These are phyloP conservation scores for Blastocladiella emersonii DNA, from an alignment of 371 early-diverging fungal genomes.

Conservation along the genomic window DNA sequence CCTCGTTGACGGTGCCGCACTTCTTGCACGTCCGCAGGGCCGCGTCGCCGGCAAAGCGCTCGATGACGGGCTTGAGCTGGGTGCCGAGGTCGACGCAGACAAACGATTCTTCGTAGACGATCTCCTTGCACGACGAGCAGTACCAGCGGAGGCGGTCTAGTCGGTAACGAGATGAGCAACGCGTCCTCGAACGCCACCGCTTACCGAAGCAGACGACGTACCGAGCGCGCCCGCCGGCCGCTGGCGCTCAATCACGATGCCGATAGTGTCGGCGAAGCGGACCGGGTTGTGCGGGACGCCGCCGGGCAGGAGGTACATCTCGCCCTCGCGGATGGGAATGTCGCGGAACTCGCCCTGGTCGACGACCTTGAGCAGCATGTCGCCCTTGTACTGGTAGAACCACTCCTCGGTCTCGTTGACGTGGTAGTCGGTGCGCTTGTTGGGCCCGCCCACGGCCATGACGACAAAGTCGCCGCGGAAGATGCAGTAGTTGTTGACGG, in stretches of 20 bases:
- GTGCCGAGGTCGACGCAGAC: slow-evolving; percentile 75
- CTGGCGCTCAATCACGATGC: slow-evolving; percentile 84
- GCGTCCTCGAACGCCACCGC: neutral
- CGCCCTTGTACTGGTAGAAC: slow-evolving; percentile 89
- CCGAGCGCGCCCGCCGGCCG: slow-evolving; percentile 59
- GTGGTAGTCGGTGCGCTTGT: slow-evolving; percentile 65
- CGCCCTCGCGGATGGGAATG: slow-evolving; percentile 74
- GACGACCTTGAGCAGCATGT: slow-evolving; percentile 70
- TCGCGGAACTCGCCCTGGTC: slow-evolving; percentile 53
- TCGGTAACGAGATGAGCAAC: slow-evolving; percentile 7
- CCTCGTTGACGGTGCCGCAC: slow-evolving; percentile 54
- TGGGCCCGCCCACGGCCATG: slow-evolving; percentile 55
- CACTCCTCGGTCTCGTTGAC: slow-evolving; percentile 93
- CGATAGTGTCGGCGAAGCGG: slow-evolving; percentile 77
- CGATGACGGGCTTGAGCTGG: slow-evolving; percentile 83
- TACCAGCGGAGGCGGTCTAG: slow-evolving; percentile 65
- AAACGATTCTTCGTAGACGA: slow-evolving; percentile 80
- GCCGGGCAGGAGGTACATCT: slow-evolving; percentile 84
- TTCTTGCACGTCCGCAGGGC: slow-evolving; percentile 60
- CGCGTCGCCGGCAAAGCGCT: slow-evolving; percentile 46
- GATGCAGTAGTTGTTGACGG: slow-evolving; percentile 83
- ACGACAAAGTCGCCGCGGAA: slow-evolving; percentile 76
- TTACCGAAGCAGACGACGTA: slow-evolving; percentile 14
- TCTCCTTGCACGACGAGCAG: slow-evolving; percentile 64
- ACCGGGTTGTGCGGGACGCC: slow-evolving; percentile 88